phyloP scores from a whole-genome alignment of 768 basidiomycete species.

The Tubosaeta sp. region DNA sequence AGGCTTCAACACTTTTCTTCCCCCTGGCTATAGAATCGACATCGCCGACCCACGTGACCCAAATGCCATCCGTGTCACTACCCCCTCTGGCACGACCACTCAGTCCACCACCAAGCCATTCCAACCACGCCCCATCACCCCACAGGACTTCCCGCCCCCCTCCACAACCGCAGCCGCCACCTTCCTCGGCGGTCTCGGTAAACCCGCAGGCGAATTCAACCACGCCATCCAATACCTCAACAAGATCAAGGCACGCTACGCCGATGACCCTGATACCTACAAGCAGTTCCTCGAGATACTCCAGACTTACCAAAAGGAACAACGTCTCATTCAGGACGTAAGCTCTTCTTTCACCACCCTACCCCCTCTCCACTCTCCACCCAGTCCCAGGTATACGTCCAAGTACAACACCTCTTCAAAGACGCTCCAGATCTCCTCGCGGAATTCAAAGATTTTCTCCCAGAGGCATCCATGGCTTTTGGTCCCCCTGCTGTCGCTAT shows the following conservation, averaged over 20 bases:
- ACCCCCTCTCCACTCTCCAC: constrained; percentile 4
- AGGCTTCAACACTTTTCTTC: constrained; percentile 97
- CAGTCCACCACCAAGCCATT: constrained; percentile 50
- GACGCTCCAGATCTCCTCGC: constrained; percentile 73
- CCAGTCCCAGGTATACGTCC: constrained; percentile 72
- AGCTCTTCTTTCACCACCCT: constrained; percentile 24
- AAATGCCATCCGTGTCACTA: constrained; percentile 77
- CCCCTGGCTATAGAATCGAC: constrained; percentile 92
- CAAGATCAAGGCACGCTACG: constrained; percentile 93
- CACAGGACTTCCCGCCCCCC: constrained; percentile 45
- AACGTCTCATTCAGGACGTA: constrained; percentile 67
- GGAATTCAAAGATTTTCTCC: constrained; percentile 80
- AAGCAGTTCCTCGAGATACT: constrained; percentile 87
- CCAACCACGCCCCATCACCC: constrained; percentile 52
- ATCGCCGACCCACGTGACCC: constrained; percentile 65
- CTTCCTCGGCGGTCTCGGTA: constrained; percentile 57
- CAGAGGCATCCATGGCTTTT: constrained; percentile 51
- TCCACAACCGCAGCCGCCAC: constrained; percentile 61
- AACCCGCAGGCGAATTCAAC: constrained; percentile 70
- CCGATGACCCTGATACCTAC: constrained; percentile 87
- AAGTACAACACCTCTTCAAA: constrained; percentile 78
- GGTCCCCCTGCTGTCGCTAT: constrained; percentile 43
- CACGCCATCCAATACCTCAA: constrained; percentile 97
- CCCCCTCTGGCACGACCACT: constrained; percentile 67
- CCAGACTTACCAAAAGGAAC: constrained; percentile 85